Conservation (phyloP, 352 stramenopile species). For the Pythium oligandrum region DNA sequence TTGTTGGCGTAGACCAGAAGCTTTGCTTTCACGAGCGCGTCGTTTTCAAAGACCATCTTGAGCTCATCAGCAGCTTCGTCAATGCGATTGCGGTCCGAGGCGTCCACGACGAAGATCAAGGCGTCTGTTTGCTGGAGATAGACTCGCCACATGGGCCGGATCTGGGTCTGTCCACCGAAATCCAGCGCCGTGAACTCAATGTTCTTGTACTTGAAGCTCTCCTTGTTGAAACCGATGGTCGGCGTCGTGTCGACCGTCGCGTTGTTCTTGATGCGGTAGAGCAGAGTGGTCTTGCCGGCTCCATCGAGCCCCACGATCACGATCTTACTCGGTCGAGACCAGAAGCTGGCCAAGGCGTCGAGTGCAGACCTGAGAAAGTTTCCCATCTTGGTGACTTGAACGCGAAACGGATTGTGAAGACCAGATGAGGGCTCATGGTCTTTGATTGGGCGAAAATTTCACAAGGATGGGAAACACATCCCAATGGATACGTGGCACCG, state of each 20-base stretch:
- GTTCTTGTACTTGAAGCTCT: slow-evolving; percentile 26
- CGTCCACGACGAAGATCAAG: slow-evolving; percentile 69
- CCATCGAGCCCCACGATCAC: slow-evolving; percentile 88
- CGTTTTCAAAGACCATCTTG: slow-evolving; percentile 14
- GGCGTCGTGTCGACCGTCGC: slow-evolving; percentile 38
- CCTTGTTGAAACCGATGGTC: slow-evolving; percentile 59
- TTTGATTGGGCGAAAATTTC: too few species aligned
- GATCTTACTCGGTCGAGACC: slow-evolving; percentile 16
- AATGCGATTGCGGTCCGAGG: slow-evolving; percentile 26
- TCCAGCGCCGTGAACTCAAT: slow-evolving; percentile 54
- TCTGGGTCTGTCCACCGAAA: slow-evolving; percentile 41
- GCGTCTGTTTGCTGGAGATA: slow-evolving; percentile 44
- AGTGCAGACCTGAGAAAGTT: too few species aligned
- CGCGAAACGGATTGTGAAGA: too few species aligned
- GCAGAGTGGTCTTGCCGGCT: slow-evolving; percentile 92
- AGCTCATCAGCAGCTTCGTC: slow-evolving; percentile 18
- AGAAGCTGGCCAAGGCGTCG: too few species aligned
- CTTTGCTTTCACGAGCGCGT: slow-evolving; percentile 10
- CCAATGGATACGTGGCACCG: too few species aligned
- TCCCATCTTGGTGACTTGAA: too few species aligned
- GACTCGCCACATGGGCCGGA: slow-evolving; percentile 47
- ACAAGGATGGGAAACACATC: too few species aligned
- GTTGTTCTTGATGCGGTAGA: slow-evolving; percentile 58
- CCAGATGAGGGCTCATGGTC: too few species aligned
- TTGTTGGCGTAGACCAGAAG: slow-evolving; percentile 51